Conservation (phyloP, 352 stramenopile species). For the Pythium sukuiense region DNA sequence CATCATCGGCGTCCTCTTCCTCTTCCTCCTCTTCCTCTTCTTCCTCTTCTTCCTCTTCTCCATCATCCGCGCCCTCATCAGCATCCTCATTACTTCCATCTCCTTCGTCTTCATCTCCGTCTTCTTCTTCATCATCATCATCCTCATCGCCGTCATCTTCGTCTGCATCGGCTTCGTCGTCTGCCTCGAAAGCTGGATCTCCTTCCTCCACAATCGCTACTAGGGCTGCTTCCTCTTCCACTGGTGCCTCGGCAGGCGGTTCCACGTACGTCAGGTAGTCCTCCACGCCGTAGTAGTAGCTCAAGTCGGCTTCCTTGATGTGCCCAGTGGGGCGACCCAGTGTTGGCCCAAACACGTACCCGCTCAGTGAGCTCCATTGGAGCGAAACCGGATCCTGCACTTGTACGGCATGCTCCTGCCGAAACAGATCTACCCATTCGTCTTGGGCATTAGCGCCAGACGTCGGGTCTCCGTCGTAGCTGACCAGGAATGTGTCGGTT, state of each 20-base stretch:
- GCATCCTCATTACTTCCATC: slow-evolving; percentile 24
- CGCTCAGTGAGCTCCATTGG: slow-evolving; percentile 71
- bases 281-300: slow-evolving; percentile 52
- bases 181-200: slow-evolving; percentile 4
- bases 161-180: slow-evolving; percentile 11
- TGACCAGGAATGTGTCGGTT: slow-evolving; percentile 55
- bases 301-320: slow-evolving; percentile 25
- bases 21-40: slow-evolving; percentile 16
- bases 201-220: slow-evolving; percentile 3
- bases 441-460: slow-evolving; percentile 16
- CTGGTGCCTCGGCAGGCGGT: slow-evolving; percentile 9
- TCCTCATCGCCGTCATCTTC: slow-evolving; percentile 4
- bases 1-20: slow-evolving; percentile 28
- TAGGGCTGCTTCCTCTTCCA: slow-evolving; percentile 1
- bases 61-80: slow-evolving; percentile 30
- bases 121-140: slow-evolving; percentile 14
- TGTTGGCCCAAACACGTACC: slow-evolving; percentile 59
- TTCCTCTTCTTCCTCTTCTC: slow-evolving; percentile 28
- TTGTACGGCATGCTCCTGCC: slow-evolving; percentile 57
- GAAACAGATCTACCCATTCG: slow-evolving; percentile 65
- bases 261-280: slow-evolving; percentile 72
- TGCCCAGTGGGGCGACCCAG: slow-evolving; percentile 41
- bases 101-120: slow-evolving; percentile 23
- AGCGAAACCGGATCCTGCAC: slow-evolving; percentile 53
- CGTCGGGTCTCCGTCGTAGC: slow-evolving; percentile 39